These are phyloP conservation scores for Cercospora sesami DNA, from an alignment of 2,329 filamentous ascomycete species.

Conservation along the genomic window DNA sequence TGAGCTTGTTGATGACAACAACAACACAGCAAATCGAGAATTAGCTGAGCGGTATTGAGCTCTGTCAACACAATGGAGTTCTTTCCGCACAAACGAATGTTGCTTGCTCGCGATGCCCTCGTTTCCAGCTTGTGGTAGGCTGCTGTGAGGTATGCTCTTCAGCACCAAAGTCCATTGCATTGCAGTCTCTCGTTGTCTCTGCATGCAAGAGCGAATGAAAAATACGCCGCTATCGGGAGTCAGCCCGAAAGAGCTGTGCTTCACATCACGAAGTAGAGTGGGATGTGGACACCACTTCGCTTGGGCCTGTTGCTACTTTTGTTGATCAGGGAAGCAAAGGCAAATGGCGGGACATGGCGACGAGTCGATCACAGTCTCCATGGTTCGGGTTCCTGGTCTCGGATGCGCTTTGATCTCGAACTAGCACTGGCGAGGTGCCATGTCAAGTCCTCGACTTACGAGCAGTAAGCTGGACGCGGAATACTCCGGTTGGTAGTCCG, in stretches of 20 bases:
- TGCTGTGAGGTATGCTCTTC: background rate
- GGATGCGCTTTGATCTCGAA: slow-evolving; percentile 1
- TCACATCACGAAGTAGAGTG: background rate
- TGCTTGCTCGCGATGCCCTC: background rate
- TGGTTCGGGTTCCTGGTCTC: slow-evolving; percentile 1
- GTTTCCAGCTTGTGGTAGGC: background rate
- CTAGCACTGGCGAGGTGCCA: background rate
- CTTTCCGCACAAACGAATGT: background rate
- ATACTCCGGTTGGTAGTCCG: slow-evolving; percentile 10
- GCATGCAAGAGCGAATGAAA: background rate
- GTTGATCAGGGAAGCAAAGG: slow-evolving; percentile 5
- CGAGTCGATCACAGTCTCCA: background rate
- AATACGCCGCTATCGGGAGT: background rate
- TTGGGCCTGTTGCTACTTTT: background rate
- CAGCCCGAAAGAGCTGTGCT: background rate
- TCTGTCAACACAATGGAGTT: background rate
- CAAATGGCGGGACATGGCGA: slow-evolving; percentile 1
- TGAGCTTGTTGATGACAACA: background rate
- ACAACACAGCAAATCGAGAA: background rate
- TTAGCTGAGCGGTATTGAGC: background rate
- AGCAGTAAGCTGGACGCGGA: background rate
- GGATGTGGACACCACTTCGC: slow-evolving; percentile 2
- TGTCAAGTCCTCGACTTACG: background rate
- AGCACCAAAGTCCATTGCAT: background rate
- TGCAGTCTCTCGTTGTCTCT: background rate